Evolutionary conservation across 1,284 basidiomycete species (phyloP).

Genomic region (Fomitopsis pinicola): DNA sequence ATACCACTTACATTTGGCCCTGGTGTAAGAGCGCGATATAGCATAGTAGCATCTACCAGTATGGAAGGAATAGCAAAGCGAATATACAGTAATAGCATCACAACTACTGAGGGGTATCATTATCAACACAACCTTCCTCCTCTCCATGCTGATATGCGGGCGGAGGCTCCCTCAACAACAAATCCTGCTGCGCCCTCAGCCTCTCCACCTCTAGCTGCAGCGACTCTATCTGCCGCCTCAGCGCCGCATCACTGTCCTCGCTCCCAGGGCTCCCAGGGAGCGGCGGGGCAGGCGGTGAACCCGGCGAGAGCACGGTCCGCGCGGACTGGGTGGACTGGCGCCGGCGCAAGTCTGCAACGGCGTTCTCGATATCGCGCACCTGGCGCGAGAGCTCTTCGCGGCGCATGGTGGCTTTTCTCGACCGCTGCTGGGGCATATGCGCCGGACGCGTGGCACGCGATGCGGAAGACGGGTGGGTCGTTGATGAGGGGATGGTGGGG

Average conservation of each 20-base stretch:
- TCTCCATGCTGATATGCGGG: neutral
- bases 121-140: neutral
- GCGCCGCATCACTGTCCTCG: neutral
- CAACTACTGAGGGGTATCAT: neutral
- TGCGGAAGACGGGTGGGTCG: neutral
- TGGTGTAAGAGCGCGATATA: no score
- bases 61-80: neutral
- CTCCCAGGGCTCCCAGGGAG: neutral
- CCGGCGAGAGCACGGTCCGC: neutral
- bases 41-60: neutral
- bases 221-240: conserved; percentile 2
- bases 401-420: neutral
- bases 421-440: neutral
- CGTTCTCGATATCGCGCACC: neutral
- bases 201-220: conserved; percentile 4
- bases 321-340: neutral
- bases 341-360: neutral
- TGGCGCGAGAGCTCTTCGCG: neutral
- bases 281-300: neutral
- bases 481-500: neutral
- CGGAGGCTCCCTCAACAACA: neutral
- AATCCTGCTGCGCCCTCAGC: neutral
- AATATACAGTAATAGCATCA: neutral
- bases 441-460: neutral
- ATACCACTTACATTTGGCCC: no score